Percentiles rank a stretch among this genome's conserved stretches.
Evolutionary conservation across 148 eudicot species (phyloP).

Genomic region (Talinum fruticosum): DNA sequence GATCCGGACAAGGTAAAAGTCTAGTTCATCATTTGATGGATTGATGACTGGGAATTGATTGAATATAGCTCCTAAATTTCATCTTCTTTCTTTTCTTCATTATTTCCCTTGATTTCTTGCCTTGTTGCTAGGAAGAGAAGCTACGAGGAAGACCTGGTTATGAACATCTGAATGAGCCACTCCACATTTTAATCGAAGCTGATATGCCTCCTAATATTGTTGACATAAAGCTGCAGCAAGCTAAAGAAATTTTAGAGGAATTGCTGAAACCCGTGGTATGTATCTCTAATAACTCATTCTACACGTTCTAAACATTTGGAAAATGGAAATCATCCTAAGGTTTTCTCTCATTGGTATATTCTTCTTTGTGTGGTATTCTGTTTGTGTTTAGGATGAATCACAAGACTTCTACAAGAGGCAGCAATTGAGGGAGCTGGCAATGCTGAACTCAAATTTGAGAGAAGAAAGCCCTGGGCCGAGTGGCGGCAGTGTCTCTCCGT

Average conservation of each 20-base stretch:
- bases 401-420: constrained; percentile 83
- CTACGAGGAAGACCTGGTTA: constrained; percentile 93
- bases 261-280: constrained; percentile 96
- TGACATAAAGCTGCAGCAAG: constrained; percentile 80
- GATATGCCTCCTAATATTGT: constrained; percentile 86
- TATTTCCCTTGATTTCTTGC: not conserved
- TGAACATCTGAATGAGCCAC: constrained; percentile 86
- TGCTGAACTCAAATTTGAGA: constrained; percentile 76
- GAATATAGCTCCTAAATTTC: not conserved
- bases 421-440: constrained; percentile 78
- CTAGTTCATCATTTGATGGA: not conserved
- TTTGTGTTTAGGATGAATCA: constrained; percentile 62
- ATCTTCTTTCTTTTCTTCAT: not conserved
- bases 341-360: no score
- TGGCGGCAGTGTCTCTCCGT: constrained; percentile 70
- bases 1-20: constrained; percentile 83
- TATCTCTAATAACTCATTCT: constrained; percentile 5
- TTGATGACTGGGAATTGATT: not conserved
- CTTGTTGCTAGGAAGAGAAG: constrained; percentile 69
- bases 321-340: not conserved
- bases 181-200: constrained; percentile 93
- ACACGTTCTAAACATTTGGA: not conserved
- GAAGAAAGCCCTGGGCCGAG: constrained; percentile 92
- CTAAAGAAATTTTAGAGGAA: constrained; percentile 90
- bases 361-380: not conserved